Base-by-base conservation (phyloP, 805 yeast genomes). In the Pichia nakasei region DNA sequence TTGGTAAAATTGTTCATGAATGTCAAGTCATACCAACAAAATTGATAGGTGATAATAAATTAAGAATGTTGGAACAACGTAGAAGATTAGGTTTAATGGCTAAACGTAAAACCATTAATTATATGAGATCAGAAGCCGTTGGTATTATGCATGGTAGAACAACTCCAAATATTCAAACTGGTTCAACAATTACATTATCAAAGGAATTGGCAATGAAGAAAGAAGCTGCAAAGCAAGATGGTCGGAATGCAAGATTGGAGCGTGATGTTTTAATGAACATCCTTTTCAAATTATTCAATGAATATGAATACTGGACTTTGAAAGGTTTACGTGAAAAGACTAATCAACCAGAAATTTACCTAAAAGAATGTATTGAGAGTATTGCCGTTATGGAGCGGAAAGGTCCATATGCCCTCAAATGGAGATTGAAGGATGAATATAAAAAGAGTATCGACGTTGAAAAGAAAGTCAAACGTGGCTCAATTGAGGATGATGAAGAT, bases 291-390 rank as follows among this genome's bases (percentile, higher is more conserved):
- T 70, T 91, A 55, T 93, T 93, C 64, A 96, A 88, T 63, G 94
- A 89, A 61, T 87, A 84, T 61, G 97, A 91, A 59, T 93, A 89
- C 64, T 93, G 98, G 98, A 80, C 93, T 11, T 73, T 93, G 72
- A 88, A 88, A 64, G 96, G 96, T 34, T 70, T 93, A 49, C 83
- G 87, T 57, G 98, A 93, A 60, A 76, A 95, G 53, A 88, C 97
- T 3, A 81, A 82, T 56, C 98, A 93, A 69, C 98, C 98, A 2
- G 98, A 93, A 60, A 82, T 82, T 19, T 94, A 85, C 61, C 69
- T 93, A 50, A 87, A 89, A 59, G 96, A 89, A 59, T 85, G 93
- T 46, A 68, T 93, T 39, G 98, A 91, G 48, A 78, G 83, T 39
- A 86, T 93, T 57, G 97, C 97, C 1, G 74, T 77, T 27, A 72